Conservation (phyloP, 306 rosid genomes). For the Potentilla sterilis region DNA sequence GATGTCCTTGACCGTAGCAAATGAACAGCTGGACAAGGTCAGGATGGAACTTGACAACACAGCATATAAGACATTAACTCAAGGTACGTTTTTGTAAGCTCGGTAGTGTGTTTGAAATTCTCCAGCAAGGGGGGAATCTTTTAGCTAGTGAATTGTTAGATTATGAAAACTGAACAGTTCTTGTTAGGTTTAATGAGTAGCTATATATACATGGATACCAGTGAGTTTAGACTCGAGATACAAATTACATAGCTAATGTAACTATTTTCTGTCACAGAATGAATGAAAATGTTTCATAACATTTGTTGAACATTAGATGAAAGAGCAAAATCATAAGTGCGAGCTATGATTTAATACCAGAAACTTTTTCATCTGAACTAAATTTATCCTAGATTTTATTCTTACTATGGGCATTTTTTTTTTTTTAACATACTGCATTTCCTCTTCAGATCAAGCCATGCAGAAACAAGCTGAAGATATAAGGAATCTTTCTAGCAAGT, state of each 20-base stretch:
- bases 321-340: neutral
- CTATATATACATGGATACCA: neutral
- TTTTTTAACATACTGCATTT: neutral
- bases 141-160: too few species aligned
- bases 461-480: constrained; percentile 69
- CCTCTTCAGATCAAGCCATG: constrained; percentile 58
- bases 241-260: neutral
- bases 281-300: too few species aligned
- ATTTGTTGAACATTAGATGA: neutral
- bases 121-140: too few species aligned
- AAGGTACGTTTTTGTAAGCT: constrained; percentile 41
- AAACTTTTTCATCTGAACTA: neutral
- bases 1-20: constrained; percentile 76
- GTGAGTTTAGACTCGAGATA: neutral
- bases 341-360: neutral
- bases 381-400: neutral
- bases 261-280: neutral
- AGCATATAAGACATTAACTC: constrained; percentile 60
- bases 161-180: neutral
- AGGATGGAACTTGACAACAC: constrained; percentile 70
- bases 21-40: constrained; percentile 62
- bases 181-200: neutral
- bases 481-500: constrained; percentile 51
- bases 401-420: neutral
- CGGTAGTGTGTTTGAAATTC: neutral